Base-by-base conservation (phyloP, 2,329 filamentous ascomycete genomes). In the Orbilia brochopaga region DNA sequence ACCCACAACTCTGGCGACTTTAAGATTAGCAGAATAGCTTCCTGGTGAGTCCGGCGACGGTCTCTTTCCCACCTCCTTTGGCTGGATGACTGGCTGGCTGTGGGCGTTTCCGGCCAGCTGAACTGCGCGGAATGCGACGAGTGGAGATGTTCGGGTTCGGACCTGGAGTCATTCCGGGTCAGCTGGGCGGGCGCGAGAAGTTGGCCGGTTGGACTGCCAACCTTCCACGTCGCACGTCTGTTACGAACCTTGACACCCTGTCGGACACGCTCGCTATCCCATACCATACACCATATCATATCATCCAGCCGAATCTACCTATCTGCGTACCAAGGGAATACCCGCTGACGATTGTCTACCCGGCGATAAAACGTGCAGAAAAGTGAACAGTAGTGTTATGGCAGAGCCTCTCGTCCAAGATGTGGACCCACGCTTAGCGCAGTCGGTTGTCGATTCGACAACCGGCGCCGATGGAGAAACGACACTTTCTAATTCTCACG, bases 371-470 rank as follows among this genome's bases (percentile, higher is more conserved):
- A 53, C 57, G 35, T 72, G 75, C 78, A 82, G 81, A 78, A 78
- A 76, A 79, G 77, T 77, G 80, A 78, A 79, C 82, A 72, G 46
- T 70, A 70, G 67, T 85, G 83, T 85, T 84, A 85, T 85, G 83
- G 83, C 83, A 84, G 83, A 85, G 83, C 82, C 83, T 81, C 81
- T 80, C 78, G 80, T 80, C 81, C 83, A 83, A 79, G 81, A 85
- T 85, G 83, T 84, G 83, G 83, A 85, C 83, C 83, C 82, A 80
- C 80, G 83, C 81, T 80, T 82, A 81, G 80, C 81, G 83, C 85
- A 83, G 83, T 80, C 83, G 80, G 82, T 82, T 80, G 81, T 80
- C 78, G 78, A 79, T 75, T 79, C 80, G 79, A 82, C 82, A 80
- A 82, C 83, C 81, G 83, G 83, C 82, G 82, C 79, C 78, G 80